phyloP scores from a whole-genome alignment of 192 early-diverging fungal genomes.

The Backusella circina region DNA sequence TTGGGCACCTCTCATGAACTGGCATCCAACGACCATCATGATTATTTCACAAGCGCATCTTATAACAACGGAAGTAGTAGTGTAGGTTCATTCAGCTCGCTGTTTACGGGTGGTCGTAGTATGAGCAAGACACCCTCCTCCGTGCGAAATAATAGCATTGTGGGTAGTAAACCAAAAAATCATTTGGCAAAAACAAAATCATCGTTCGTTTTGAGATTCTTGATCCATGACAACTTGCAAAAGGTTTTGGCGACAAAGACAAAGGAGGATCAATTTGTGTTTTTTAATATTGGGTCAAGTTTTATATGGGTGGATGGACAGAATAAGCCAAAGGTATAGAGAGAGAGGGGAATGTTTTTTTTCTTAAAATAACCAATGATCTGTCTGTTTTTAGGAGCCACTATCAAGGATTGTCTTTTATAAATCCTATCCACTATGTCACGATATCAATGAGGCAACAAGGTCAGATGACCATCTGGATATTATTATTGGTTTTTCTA shows the following conservation, averaged over 20 bases:
- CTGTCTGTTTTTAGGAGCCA: constrained; percentile 63
- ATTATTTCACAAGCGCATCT: constrained; percentile 1
- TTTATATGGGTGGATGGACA: constrained; percentile 70
- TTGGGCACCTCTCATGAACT: background rate
- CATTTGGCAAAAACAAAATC: constrained; percentile 73
- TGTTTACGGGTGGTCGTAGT: constrained; percentile 1
- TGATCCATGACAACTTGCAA: constrained; percentile 62
- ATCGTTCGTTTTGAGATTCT: constrained; percentile 61
- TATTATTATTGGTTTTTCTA: constrained; percentile 80
- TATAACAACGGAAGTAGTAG: constrained; percentile 11
- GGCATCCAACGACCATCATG: background rate
- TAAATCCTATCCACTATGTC: constrained; percentile 77
- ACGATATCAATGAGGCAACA: constrained; percentile 80
- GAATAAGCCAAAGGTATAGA: constrained; percentile 51
- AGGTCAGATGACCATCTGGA: constrained; percentile 68
- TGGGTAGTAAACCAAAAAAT: constrained; percentile 45
- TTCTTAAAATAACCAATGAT: too few species aligned
- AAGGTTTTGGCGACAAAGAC: constrained; percentile 46
- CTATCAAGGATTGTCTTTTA: constrained; percentile 77
- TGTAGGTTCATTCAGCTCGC: constrained; percentile 14
- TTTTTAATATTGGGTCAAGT: constrained; percentile 68
- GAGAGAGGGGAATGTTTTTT: too few species aligned
- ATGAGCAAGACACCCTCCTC: background rate
- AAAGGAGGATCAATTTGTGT: constrained; percentile 58
- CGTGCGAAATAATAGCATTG: background rate